Base-by-base conservation (phyloP, 148 eudicot genomes). In the Rheum nobile region DNA sequence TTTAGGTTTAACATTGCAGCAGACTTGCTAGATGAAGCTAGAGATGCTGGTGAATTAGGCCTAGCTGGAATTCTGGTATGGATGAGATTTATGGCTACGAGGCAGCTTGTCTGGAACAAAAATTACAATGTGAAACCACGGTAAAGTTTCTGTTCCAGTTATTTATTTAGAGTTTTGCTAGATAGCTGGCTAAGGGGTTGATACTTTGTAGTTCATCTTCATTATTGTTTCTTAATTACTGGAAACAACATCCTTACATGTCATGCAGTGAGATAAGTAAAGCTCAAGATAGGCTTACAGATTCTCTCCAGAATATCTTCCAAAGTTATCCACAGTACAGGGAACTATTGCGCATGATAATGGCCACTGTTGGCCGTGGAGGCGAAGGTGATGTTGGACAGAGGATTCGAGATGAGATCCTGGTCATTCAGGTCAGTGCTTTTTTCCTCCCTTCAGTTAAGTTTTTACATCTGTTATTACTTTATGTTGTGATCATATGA, bases 371-470 rank as follows among this genome's bases (percentile, higher is more conserved):
- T 75, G 99, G 99, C 52, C 97, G 97, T 77, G 99, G 99, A 79
- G 99, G 96, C 69, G 99, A 95, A 81, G 99, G 99, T 54, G 97
- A 95, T 84, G 97, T 95, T 67, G 99, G 99, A 74, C 99, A 95
- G 88, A 83, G 99, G 77, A 95, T 95, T 63, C 88, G 99, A 71
- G 99, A 95, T 74, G 99, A 95, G 83, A 95, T 95, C 46, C 81
- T 95, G 84, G 99, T 95, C 77, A 88, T 95, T 80, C 97, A 91
- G 90, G 97, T 88, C 34, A 52, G 38, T 54, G 35, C 8, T 17
- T 59, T 26, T 67, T 52, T 42, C 50, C 55, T 52, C 55, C 52
- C 37, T 11, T 47, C 46, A 9, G 31, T 10, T 39, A 17, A 37
- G 10, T 71, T 41, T 16, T 21, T 22, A 26, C 32, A 16, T 65